Base-by-base conservation (phyloP, 2,329 filamentous ascomycete genomes). In the Chaetothyriales sp. region DNA sequence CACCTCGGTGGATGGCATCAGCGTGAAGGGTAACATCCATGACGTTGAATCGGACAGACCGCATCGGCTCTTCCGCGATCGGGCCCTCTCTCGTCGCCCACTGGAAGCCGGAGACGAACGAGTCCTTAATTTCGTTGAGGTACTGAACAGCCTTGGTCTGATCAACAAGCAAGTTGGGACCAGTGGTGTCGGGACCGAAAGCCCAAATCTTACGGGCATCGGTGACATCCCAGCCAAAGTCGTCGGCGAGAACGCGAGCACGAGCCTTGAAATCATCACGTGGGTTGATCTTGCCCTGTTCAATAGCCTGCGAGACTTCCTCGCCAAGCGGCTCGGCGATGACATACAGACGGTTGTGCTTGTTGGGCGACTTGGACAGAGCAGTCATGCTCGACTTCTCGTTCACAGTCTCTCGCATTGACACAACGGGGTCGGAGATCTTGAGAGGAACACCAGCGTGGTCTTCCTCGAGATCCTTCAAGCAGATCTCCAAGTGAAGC, bases 61-160 rank as follows among this genome's bases (percentile, higher is more conserved):
- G 86, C 88, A 98, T 90, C 65, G 92, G 92, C 82, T 98, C 92
- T 76, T 98, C 92, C 64, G 85, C 89, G 68, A 98, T 75, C 66
- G 92, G 92, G 78, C 92, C 92, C 80, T 98, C 92, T 69, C 90
- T 84, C 64, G 86, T 87, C 62, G 92, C 92, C 92, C 92, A 98
- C 76, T 98, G 92, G 88, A 98, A 98, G 83, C 92, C 92, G 63
- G 92, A 96, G 68, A 96, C 89, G 64, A 96, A 84, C 56, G 90
- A 96, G 70, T 98, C 92, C 86, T 98, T 98, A 83, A 98, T 98
- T 86, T 98, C 92, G 78, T 87, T 92, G 68, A 98, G 81, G 83
- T 96, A 98, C 79, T 98, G 92, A 62, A 98, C 92, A 64, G 92
- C 92, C 86, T 96, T 98, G 80, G 90, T 95, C 84, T 96, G 92